These are phyloP conservation scores for Ampelomyces quisqualis DNA, from an alignment of 2,329 filamentous ascomycete species.

Conservation along the genomic window DNA sequence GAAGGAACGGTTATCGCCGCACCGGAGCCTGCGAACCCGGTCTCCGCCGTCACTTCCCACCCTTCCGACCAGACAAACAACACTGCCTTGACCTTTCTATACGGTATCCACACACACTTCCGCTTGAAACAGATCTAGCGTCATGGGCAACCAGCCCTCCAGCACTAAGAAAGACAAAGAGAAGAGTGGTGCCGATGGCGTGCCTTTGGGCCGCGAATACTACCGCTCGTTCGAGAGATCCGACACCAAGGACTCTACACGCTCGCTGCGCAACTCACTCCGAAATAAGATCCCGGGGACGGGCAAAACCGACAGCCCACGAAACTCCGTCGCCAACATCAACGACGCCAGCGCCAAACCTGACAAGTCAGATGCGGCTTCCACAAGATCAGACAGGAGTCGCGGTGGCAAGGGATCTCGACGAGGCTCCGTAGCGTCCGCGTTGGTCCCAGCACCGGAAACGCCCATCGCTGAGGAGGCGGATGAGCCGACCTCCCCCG, in stretches of 20 bases:
- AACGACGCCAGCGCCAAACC: slow-evolving; percentile 54
- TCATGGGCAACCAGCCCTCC: slow-evolving; percentile 77
- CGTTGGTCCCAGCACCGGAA: slow-evolving; percentile 47
- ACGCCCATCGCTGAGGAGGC: slow-evolving; percentile 33
- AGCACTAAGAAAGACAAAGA: slow-evolving; percentile 54
- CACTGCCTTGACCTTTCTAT: too few species aligned
- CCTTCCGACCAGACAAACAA: not conserved
- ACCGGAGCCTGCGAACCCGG: slow-evolving; percentile 17
- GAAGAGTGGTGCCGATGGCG: slow-evolving; percentile 51
- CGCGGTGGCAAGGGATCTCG: slow-evolving; percentile 43
- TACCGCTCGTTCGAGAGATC: slow-evolving; percentile 91
- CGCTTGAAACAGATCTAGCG: slow-evolving; percentile 40
- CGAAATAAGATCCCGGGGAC: slow-evolving; percentile 84
- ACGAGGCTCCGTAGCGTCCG: slow-evolving; percentile 40
- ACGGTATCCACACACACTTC: slow-evolving; percentile 5
- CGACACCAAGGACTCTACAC: slow-evolving; percentile 88
- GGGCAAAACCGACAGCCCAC: slow-evolving; percentile 74
- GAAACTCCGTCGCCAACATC: slow-evolving; percentile 65
- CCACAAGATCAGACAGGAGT: slow-evolving; percentile 70
- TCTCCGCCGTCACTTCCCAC: slow-evolving; percentile 21
- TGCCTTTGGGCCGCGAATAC: slow-evolving; percentile 66
- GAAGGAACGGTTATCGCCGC: slow-evolving; percentile 21
- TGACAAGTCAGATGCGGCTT: slow-evolving; percentile 73
- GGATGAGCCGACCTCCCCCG: slow-evolving; percentile 33
- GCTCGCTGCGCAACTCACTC: slow-evolving; percentile 78